phyloP scores from a whole-genome alignment of 2,329 filamentous ascomycete genomes.

The Dendrostoma leiphaemia region DNA sequence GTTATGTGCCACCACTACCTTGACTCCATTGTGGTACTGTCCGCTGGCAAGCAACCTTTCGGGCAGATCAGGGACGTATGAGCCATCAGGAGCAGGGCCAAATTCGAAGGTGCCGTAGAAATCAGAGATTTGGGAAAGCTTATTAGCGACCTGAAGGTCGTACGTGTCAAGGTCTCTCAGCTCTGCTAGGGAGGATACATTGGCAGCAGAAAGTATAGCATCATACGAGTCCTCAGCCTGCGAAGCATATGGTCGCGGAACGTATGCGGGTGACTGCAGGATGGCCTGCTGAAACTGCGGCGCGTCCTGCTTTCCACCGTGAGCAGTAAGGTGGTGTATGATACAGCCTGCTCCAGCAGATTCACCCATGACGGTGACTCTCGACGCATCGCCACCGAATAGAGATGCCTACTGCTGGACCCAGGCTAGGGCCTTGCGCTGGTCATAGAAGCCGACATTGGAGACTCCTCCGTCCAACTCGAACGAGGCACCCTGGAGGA shows the following conservation, averaged over 20 bases:
- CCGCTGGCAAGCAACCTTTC: constrained; percentile 8
- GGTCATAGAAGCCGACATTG: constrained; percentile 38
- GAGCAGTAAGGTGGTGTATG: constrained; percentile 12
- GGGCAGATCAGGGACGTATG: constrained; percentile 4
- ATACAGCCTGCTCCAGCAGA: constrained; percentile 36
- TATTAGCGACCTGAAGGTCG: constrained; percentile 11
- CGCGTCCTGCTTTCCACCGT: constrained; percentile 3
- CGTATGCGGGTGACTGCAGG: constrained; percentile 9
- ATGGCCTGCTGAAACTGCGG: constrained; percentile 13
- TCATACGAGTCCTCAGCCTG: constrained; percentile 7
- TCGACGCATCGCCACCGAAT: constrained; percentile 41
- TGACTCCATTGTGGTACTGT: constrained; percentile 6
- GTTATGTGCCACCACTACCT: constrained; percentile 15
- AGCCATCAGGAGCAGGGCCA: constrained; percentile 5
- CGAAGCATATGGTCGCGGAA: constrained; percentile 2
- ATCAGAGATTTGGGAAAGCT: constrained; percentile 2
- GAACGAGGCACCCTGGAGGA: constrained; percentile 34
- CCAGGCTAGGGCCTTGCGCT: constrained; percentile 43
- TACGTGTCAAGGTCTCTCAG: not conserved
- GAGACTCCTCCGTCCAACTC: constrained; percentile 31
- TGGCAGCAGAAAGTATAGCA: not conserved
- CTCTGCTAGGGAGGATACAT: constrained; percentile 3
- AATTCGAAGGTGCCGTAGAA: constrained; percentile 9
- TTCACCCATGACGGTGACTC: constrained; percentile 45
- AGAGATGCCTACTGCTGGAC: constrained; percentile 40